Base-by-base conservation (phyloP, 2,329 filamentous ascomycete species). In the Pseudogymnoascus sp. region DNA sequence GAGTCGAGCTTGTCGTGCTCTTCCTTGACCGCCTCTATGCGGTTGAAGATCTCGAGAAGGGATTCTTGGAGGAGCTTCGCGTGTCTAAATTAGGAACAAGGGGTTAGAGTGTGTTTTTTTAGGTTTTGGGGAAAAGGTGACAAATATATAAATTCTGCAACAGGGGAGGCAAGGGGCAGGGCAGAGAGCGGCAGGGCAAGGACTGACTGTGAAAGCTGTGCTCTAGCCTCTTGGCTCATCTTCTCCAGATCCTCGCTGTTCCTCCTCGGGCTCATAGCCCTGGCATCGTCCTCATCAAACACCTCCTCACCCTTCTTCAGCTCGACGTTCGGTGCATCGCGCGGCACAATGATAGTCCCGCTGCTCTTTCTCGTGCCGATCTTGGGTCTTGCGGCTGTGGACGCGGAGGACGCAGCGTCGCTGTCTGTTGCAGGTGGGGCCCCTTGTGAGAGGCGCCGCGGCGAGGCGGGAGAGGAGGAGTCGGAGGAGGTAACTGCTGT, bases 1-100 rank as follows among this genome's bases (percentile, higher is more conserved):
- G 85, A 95, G 77, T 98, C 93, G 63, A 99, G 86, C 77, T 96
- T 97, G 78, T 97, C 92, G 74, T 99, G 93, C 74, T 98, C 93
- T 70, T 90, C 89, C 76, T 92, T 91, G 68, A 98, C 93, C 31
- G 91, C 90, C 74, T 99, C 95, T 75, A 98, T 96, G 62, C 92
- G 90, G 77, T 96, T 91, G 69, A 96, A 92, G 48, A 98, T 89
- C 67, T 89, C 90, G 67, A 96, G 82, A 36, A 99, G 85, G 28
- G 92, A 96, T 63, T 92, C 90, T 77, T 99, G 95, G 28, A 98
- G 81, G 57, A 86, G 85, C 76, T 92, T 91, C 65, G 93, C 93
- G 78, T 97, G 92, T 75, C 93, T 96, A 72, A 31, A 39, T 51
- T 37, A 10, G 23, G 31, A 36, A 21, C 21, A 8, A n/a, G 51